Percentiles rank a stretch among this genome's conserved stretches.
These are phyloP conservation scores for Cutaneotrichosporon cutaneum DNA, from an alignment of 1,284 basidiomycete genomes.

Conservation along the genomic window DNA sequence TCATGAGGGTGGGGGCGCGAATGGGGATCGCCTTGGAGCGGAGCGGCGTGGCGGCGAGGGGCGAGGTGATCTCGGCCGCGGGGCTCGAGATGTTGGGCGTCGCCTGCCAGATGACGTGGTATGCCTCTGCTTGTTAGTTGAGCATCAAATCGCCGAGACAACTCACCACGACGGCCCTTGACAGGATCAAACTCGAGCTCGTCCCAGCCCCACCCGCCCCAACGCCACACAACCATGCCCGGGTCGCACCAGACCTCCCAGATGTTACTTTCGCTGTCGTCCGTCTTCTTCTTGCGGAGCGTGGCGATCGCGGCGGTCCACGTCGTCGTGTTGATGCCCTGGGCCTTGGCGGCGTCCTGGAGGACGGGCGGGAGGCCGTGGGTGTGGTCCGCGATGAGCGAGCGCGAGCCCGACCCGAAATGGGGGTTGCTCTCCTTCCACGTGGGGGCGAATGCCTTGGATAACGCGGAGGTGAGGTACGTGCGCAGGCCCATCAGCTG, in stretches of 20 bases:
- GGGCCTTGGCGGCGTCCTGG: conserved; percentile 29
- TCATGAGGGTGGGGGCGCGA: conserved; percentile 46
- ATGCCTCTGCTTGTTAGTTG: conserved; percentile 30
- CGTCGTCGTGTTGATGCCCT: conserved; percentile 32
- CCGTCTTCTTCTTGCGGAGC: conserved; percentile 16
- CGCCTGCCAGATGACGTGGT: conserved; percentile 46
- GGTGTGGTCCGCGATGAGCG: conserved; percentile 41
- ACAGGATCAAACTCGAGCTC: conserved; percentile 48
- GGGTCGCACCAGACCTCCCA: conserved; percentile 55
- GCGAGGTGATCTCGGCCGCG: conserved; percentile 4
- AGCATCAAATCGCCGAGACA: neutral
- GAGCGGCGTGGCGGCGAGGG: conserved; percentile 34
- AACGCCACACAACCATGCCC: conserved; percentile 49
- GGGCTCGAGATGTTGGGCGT: conserved; percentile 20
- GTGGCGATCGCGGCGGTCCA: conserved; percentile 42
- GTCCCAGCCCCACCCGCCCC: conserved; percentile 51
- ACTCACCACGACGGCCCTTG: conserved; percentile 40
- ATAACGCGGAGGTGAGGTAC: conserved; percentile 30
- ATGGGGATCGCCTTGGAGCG: conserved; percentile 48
- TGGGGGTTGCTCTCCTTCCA: conserved; percentile 46
- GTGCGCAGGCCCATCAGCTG: conserved; percentile 36
- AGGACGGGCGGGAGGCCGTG: conserved; percentile 41
- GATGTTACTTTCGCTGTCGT: conserved; percentile 32
- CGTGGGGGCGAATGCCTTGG: conserved; percentile 30
- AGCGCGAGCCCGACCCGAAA: conserved; percentile 42